phyloP scores from a whole-genome alignment of 1,284 basidiomycete genomes.

The Irpex rosettiformis region DNA sequence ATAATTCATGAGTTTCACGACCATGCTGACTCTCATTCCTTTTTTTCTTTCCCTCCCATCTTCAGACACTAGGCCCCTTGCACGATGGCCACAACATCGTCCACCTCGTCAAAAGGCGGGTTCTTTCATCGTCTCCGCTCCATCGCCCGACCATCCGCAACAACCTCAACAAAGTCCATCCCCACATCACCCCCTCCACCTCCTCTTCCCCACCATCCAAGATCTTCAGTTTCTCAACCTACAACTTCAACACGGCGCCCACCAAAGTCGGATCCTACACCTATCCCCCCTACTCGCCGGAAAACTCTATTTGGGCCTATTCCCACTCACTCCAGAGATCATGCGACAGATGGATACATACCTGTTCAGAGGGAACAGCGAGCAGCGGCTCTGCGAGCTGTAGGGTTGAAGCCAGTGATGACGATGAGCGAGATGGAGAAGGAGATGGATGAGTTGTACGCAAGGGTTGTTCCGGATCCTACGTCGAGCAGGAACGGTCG shows the following conservation, averaged over 20 bases:
- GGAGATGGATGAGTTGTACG: conserved; percentile 25
- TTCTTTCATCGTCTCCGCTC: neutral
- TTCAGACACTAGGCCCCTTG: neutral
- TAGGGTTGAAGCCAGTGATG: conserved; percentile 8
- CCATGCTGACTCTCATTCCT: neutral
- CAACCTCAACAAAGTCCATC: neutral
- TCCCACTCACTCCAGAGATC: neutral
- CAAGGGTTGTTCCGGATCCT: conserved; percentile 19
- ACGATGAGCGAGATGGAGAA: conserved; percentile 32
- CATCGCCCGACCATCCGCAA: neutral
- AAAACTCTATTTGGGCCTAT: neutral
- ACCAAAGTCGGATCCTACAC: neutral
- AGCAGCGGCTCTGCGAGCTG: conserved; percentile 1
- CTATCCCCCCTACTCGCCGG: neutral
- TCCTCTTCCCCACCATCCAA: neutral
- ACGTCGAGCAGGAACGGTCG: conserved; percentile 5
- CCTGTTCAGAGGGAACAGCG: conserved; percentile 4
- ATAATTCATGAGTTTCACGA: neutral
- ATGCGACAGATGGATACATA: neutral
- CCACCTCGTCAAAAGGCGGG: neutral
- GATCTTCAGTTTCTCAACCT: neutral
- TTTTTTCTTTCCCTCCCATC: neutral
- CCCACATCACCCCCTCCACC: neutral
- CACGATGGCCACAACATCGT: neutral
- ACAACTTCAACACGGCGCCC: neutral